Base-by-base conservation (phyloP, 2,329 filamentous ascomycete species). In the Xylaria sp. region DNA sequence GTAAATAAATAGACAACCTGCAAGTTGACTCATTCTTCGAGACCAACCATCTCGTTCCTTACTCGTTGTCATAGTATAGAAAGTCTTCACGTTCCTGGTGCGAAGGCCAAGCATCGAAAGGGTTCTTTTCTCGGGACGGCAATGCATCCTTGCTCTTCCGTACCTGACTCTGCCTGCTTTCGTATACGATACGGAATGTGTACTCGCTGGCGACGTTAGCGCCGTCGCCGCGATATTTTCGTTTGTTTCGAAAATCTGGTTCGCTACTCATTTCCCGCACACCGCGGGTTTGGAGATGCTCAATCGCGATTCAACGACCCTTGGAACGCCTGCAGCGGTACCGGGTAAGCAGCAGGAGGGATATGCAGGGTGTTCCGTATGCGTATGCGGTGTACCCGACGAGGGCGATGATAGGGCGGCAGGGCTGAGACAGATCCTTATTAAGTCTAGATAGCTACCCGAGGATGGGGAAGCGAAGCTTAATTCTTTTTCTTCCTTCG, bases 401-500 rank as follows among this genome's bases (percentile, higher is more conserved):
- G 42, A 42, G 8, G n/a, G 34, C 13, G 48, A 37, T 37, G 57
- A 50, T 35, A 57, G 49, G 58, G 50, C 55, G 44, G 49, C 58
- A 60, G 55, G 42, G 60, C 57, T 53, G 51, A 58, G 55, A 53
- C 52, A 58, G 23, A 5, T 58, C 52, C 55, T 47, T 58, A 55
- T 6, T 46, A n/a, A 46, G 42, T 46, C 42, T n/a, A 18, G 42
- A 16, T 46, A 35, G 49, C 16, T 35, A n/a, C 49, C 49, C 49
- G 49, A 23, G 49, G 16, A 50, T 52, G 46, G 47, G 55, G 16
- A 35, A 48, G 46, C 11, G 61, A 63, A 55, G 55, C 52, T 62
- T 44, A 55, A 51, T 56, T 54, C n/a, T 44, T 46, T 2, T 44
- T 34, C 9, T 5, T 37, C 52, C n/a, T 44, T 46, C 2, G 37